Base-by-base conservation (phyloP, 2,329 filamentous ascomycete genomes). In the Sphaerulina populicola region DNA sequence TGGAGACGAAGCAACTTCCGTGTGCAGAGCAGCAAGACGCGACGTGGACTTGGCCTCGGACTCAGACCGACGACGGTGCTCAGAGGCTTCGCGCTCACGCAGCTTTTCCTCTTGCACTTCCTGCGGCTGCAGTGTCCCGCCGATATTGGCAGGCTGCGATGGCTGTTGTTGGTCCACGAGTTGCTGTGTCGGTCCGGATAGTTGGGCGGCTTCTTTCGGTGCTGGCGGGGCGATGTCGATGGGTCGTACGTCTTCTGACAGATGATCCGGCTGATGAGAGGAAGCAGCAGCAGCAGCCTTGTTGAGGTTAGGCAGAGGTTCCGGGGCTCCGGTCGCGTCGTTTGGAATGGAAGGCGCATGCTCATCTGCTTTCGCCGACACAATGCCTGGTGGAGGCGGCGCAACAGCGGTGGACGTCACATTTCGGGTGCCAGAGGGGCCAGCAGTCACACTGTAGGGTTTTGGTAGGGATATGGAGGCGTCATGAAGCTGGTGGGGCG, bases 91-190 rank as follows among this genome's bases (percentile, higher is more conserved):
- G 38, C 67, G 70, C 56, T 74, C 69, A 45, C 68, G 67, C 44
- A 74, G 56, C 39, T 67, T 67, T 57, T 71, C 65, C 62, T 77
- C 74, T 59, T 77, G 75, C 3, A 71, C 69, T 55, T 77, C 73
- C 57, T 74, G 68, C 3, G 75, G 66, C 12, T 75, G 75, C 35
- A 77, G 60, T 77, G 75, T 18, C 18, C 18, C 18, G 27, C 74
- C 67, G 52, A 58, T 69, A 64, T 60, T 72, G 55, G 54, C 69
- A 59, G 62, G 62, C 10, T 47, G 44, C 7, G 55, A 44, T 30
- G 59, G 52, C 39, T 55, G 45, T 45, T 64, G 55, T 35, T 57
- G 44, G 44, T 63, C 55, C 1, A 64, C 29, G 14, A 59, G 35
- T 36, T 62, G 53, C 41, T 60, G 52, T 15, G 59, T 60, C 8